Percentiles rank a stretch among this genome's conserved stretches.
phyloP scores from a whole-genome alignment of 73 alveolate species.

The Stentor roeselii region DNA sequence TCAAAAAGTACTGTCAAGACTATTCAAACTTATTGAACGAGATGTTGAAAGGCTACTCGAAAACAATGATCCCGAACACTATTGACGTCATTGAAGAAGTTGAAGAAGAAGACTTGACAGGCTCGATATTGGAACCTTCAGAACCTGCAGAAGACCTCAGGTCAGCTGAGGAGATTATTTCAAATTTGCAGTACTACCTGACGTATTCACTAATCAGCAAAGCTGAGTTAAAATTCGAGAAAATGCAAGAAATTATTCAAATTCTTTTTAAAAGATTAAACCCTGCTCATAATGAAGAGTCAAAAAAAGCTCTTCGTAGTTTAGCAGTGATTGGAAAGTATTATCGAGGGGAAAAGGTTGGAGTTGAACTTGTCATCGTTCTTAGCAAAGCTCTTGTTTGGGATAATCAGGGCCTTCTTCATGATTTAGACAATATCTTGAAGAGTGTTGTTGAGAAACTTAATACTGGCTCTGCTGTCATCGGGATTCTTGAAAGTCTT shows the following conservation, averaged over 20 bases:
- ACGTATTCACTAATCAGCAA: background rate
- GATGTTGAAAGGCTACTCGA: conserved; percentile 9
- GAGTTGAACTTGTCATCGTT: background rate
- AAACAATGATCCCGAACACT: background rate
- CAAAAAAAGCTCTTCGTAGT: background rate
- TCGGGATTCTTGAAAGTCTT: background rate
- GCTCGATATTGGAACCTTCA: background rate
- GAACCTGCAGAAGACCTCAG: conserved; percentile 2
- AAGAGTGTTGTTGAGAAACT: conserved; percentile 11
- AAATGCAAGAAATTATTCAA: background rate
- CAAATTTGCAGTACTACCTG: background rate
- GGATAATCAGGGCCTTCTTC: background rate
- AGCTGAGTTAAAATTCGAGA: background rate
- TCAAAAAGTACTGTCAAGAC: conserved; percentile 5
- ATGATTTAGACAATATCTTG: background rate
- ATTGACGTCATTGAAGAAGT: conserved; percentile 25
- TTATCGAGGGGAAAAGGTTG: background rate
- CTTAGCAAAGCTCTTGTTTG: background rate
- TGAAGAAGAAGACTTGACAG: conserved; percentile 22
- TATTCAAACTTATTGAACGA: background rate
- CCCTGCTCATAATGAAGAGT: background rate
- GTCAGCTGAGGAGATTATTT: background rate
- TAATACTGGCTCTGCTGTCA: conserved; percentile 17
- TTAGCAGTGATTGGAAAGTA: background rate
- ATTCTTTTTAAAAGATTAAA: background rate